Evolutionary conservation across 176 grass and related monocot genomes (phyloP).

Genomic region (Canna indica): DNA sequence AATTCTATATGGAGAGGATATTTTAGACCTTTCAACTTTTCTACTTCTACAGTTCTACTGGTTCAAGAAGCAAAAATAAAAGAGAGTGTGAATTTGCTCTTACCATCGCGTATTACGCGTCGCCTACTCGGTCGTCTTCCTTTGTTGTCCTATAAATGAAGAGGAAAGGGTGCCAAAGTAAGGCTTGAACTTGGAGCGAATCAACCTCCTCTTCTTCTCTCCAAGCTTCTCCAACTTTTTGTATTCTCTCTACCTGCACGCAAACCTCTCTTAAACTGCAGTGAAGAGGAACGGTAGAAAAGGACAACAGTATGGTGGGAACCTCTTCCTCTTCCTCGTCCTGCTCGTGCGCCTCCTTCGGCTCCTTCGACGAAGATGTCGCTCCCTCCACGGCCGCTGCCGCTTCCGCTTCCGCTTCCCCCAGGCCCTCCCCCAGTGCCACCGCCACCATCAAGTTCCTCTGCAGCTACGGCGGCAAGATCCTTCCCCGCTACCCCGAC

Average conservation of each 20-base stretch:
- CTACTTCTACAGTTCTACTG: too few relatives aligned
- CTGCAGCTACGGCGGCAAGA: conserved; percentile 80
- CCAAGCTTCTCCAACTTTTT: too few relatives aligned
- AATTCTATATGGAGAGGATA: too few relatives aligned
- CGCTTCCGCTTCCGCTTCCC: not conserved
- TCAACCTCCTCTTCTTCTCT: not conserved
- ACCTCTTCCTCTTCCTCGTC: not conserved
- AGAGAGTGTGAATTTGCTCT: not conserved
- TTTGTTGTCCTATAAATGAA: not conserved
- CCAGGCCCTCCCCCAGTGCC: not conserved
- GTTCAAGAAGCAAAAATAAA: not conserved
- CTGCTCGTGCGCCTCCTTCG: not conserved
- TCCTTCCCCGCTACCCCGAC: conserved; percentile 55
- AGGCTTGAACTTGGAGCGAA: not conserved
- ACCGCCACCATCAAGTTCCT: conserved; percentile 43
- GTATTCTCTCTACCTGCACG: not conserved
- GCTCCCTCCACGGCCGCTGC: not conserved
- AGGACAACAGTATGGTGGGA: not conserved
- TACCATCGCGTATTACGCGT: not conserved
- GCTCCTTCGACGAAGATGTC: conserved; percentile 1
- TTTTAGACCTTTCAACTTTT: too few relatives aligned
- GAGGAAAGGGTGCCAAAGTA: not conserved
- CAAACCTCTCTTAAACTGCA: not conserved
- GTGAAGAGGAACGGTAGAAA: not conserved
- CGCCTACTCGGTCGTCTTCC: too few relatives aligned